phyloP scores from a whole-genome alignment of 371 early-diverging fungal species.

The Mortierella sp. region DNA sequence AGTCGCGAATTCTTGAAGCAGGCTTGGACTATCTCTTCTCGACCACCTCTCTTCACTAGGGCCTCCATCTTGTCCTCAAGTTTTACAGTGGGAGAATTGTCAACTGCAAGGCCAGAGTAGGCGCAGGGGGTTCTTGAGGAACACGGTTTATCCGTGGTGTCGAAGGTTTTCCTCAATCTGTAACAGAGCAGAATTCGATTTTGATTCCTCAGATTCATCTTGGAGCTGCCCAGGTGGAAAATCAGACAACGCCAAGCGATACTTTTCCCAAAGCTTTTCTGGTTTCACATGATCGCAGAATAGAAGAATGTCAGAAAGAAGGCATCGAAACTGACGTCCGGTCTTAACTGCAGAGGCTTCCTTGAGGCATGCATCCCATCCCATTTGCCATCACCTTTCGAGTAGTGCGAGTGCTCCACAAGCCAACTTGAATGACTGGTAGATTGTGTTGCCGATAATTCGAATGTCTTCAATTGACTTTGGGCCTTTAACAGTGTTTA shows the following conservation, averaged over 20 bases:
- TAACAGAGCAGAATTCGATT: neutral
- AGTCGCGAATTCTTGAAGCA: no score
- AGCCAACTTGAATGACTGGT: constrained; percentile 27
- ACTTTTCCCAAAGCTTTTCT: constrained; percentile 6
- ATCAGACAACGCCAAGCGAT: neutral
- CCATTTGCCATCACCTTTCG: constrained; percentile 31
- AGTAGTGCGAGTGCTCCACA: constrained; percentile 12
- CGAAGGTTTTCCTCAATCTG: neutral
- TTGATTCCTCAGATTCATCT: neutral
- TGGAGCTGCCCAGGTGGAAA: neutral
- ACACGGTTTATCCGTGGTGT: neutral
- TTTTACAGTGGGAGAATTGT: no score
- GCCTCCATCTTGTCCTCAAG: no score
- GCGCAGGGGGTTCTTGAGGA: no score
- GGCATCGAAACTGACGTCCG: constrained; percentile 14
- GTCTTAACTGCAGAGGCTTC: constrained; percentile 18
- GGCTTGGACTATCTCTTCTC: no score
- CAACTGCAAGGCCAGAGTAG: no score
- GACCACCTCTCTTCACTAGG: no score
- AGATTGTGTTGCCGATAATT: constrained; percentile 4
- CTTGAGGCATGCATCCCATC: constrained; percentile 7
- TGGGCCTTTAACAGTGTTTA: neutral
- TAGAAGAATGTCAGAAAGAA: constrained; percentile 18
- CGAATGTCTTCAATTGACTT: constrained; percentile 8
- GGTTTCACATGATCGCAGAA: constrained; percentile 16